phyloP scores from a whole-genome alignment of 768 basidiomycete genomes.

The Paxillus ammoniavirescens region DNA sequence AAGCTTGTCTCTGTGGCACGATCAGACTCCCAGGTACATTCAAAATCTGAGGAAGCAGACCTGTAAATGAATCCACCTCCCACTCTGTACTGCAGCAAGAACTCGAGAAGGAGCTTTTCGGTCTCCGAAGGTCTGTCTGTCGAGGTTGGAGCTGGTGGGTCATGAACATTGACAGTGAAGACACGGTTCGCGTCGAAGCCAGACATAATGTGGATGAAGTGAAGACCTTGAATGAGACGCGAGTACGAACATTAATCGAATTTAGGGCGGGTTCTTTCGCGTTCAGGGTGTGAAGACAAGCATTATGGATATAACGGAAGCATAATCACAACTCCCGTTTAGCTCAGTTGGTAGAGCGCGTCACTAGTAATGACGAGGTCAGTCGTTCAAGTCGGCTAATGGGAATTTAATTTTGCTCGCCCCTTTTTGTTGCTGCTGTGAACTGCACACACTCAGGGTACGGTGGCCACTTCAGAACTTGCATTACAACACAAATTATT shows the following conservation, averaged over 20 bases:
- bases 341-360: conserved; percentile 52
- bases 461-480: conserved; percentile 1
- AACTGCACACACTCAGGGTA: no score
- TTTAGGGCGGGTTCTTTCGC: conserved; percentile 34
- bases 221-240: conserved; percentile 5
- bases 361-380: conserved; percentile 48
- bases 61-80: conserved; percentile 92
- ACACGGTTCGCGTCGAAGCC: conserved; percentile 84
- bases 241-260: neutral
- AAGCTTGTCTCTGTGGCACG: conserved; percentile 66
- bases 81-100: conserved; percentile 84
- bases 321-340: conserved; percentile 26
- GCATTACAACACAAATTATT: neutral
- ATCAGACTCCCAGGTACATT: neutral
- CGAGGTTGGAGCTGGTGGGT: conserved; percentile 49
- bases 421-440: neutral
- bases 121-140: conserved; percentile 79
- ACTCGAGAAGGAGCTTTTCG: conserved; percentile 79
- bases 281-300: conserved; percentile 6
- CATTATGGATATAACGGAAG: neutral
- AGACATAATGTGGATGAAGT: conserved; percentile 53
- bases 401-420: conserved; percentile 27
- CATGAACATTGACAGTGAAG: conserved; percentile 79
- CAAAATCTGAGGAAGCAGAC: conserved; percentile 37
- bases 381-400: conserved; percentile 43